A percentile compares a stretch with the other conserved stretches of the same genome.
Conservation (phyloP, 139 green algal genomes). For the Chlamydomonas applanata region DNA sequence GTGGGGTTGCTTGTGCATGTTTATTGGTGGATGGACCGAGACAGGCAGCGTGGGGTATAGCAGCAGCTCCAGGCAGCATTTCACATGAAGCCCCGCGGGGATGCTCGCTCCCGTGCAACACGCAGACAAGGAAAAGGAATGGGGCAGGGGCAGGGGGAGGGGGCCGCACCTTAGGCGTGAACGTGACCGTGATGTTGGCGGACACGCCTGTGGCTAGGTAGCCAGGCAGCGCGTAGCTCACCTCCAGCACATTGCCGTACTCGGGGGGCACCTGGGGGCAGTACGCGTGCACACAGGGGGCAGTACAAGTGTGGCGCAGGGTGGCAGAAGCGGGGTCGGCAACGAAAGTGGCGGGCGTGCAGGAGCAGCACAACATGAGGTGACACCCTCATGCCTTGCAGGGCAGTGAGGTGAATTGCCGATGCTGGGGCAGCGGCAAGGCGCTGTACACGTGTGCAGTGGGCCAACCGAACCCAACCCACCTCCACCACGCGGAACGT, state of each 20-base stretch:
- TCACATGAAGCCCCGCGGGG: too few species aligned
- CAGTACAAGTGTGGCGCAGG: not conserved
- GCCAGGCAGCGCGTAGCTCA: constrained; percentile 56
- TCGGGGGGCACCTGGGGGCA: constrained; percentile 39
- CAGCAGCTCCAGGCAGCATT: too few species aligned
- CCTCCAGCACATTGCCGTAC: constrained; percentile 44
- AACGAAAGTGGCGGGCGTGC: not conserved
- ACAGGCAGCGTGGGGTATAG: too few species aligned
- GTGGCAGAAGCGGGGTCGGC: not conserved
- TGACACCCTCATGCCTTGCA: not conserved
- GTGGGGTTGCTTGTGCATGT: not conserved
- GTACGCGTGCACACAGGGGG: not conserved
- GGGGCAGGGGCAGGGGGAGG: too few species aligned
- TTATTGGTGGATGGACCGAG: too few species aligned
- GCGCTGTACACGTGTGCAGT: too few species aligned
- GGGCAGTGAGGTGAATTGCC: not conserved
- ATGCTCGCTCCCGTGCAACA: too few species aligned
- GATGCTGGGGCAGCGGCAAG: too few species aligned
- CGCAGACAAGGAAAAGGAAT: too few species aligned
- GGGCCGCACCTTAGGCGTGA: constrained; percentile 52
- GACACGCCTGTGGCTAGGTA: constrained; percentile 56
- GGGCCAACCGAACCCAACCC: too few species aligned
- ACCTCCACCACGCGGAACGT: constrained; percentile 47
- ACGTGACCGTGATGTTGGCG: constrained; percentile 46
- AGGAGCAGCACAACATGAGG: not conserved